Percentiles rank a stretch among this genome's conserved stretches.
Conservation (phyloP, 345 rosid genomes). For the Citrus sinensis region DNA sequence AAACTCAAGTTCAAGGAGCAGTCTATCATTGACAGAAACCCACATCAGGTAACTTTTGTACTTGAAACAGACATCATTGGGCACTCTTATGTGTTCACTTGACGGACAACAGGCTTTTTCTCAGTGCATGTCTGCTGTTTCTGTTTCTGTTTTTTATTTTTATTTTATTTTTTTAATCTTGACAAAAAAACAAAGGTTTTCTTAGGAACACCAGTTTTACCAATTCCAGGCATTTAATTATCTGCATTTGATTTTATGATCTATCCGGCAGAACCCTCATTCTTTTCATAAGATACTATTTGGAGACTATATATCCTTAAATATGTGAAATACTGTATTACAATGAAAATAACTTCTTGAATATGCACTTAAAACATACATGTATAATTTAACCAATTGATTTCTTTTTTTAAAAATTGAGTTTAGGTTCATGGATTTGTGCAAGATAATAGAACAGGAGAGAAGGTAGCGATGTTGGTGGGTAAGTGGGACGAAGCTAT, state of each 20-base stretch:
- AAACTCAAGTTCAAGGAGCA: constrained; percentile 98
- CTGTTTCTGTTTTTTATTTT: neutral
- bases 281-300: neutral
- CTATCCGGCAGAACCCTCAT: neutral
- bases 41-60: constrained; percentile 71
- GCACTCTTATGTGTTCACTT: neutral
- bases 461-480: constrained; percentile 91
- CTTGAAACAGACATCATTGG: constrained; percentile 7
- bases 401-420: neutral
- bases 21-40: constrained; percentile 94
- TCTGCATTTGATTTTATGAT: neutral
- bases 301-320: neutral
- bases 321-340: neutral
- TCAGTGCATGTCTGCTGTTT: neutral
- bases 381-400: neutral
- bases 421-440: constrained; percentile 93
- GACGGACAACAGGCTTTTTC: neutral
- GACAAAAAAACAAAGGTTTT: neutral
- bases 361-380: neutral
- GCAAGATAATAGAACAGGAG: constrained; percentile 91
- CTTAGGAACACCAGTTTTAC: neutral
- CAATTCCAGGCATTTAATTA: neutral
- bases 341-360: neutral
- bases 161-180: neutral
- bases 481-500: constrained; percentile 99